phyloP scores from a whole-genome alignment of 495 filamentous ascomycete species.

The Penicillium alfredii region DNA sequence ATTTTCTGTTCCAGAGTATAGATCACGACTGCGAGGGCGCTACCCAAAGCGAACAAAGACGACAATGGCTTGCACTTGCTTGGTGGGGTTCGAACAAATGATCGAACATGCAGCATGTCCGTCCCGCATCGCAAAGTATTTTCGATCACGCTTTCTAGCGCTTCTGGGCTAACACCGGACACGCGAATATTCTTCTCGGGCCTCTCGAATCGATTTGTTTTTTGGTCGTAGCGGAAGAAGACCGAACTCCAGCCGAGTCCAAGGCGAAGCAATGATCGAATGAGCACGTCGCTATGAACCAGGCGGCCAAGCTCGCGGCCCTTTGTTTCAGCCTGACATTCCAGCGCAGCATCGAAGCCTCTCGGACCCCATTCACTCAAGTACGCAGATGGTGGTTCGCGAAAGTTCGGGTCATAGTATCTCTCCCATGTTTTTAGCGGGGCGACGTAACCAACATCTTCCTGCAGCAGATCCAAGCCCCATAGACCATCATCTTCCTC shows the following conservation, averaged over 20 bases:
- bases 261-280: slow-evolving; percentile 60
- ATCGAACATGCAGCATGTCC: slow-evolving; percentile 54
- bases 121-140: slow-evolving; percentile 63
- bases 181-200: slow-evolving; percentile 51
- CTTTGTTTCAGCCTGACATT: slow-evolving; percentile 15
- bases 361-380: slow-evolving; percentile 70
- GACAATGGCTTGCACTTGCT: slow-evolving; percentile 25
- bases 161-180: slow-evolving; percentile 59
- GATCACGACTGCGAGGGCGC: slow-evolving; percentile 29
- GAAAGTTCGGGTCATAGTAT: slow-evolving; percentile 43
- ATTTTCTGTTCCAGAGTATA: slow-evolving; percentile 37
- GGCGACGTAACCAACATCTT: slow-evolving; percentile 12
- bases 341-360: slow-evolving; percentile 65
- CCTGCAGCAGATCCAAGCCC: slow-evolving; percentile 29
- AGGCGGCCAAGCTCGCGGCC: slow-evolving; percentile 12
- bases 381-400: slow-evolving; percentile 52
- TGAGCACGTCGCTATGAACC: slow-evolving; percentile 43
- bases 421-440: slow-evolving; percentile 68
- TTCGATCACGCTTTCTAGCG: slow-evolving; percentile 51
- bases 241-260: slow-evolving; percentile 76
- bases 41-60: slow-evolving; percentile 32
- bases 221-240: slow-evolving; percentile 64
- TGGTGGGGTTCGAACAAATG: slow-evolving; percentile 46
- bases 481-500: slow-evolving; percentile 49
- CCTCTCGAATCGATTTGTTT: slow-evolving; percentile 52